A percentile compares a stretch with the other conserved stretches of the same genome.
Evolutionary conservation across 805 yeast genomes (phyloP).

Genomic region (Cyberlindnera mrakii): DNA sequence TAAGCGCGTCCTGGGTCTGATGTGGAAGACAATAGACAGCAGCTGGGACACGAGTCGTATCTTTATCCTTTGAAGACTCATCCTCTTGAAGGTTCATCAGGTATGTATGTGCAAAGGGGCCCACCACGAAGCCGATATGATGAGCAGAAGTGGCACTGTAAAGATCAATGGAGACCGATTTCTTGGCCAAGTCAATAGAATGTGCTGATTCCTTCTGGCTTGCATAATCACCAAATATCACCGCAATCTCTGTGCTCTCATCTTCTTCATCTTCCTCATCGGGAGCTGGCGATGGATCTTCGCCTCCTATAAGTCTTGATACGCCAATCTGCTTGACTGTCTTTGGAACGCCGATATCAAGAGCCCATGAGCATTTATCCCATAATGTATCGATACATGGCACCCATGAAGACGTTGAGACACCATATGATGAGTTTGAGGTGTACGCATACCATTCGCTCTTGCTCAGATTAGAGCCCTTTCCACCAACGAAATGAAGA

Average conservation of each 20-base stretch:
- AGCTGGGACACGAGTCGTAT: slow-evolving; percentile 42
- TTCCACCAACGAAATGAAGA: slow-evolving; percentile 63
- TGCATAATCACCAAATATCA: slow-evolving; percentile 65
- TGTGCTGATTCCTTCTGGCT: slow-evolving; percentile 69
- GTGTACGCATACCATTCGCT: slow-evolving; percentile 82
- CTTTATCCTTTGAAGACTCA: slow-evolving; percentile 29
- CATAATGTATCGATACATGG: slow-evolving; percentile 89
- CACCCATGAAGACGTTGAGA: slow-evolving; percentile 93
- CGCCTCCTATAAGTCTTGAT: slow-evolving; percentile 25
- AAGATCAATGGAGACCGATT: slow-evolving; percentile 64
- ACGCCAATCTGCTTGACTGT: slow-evolving; percentile 64
- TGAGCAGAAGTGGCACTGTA: slow-evolving; percentile 88
- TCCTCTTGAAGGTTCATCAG: slow-evolving; percentile 39
- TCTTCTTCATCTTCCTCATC: slow-evolving; percentile 27
- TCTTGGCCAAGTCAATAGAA: slow-evolving; percentile 67
- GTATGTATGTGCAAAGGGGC: slow-evolving; percentile 68
- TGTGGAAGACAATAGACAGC: slow-evolving; percentile 62
- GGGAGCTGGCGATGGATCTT: slow-evolving; percentile 5
- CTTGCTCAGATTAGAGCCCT: slow-evolving; percentile 33
- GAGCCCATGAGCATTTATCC: slow-evolving; percentile 88
- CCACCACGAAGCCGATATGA: slow-evolving; percentile 92
- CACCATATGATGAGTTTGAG: slow-evolving; percentile 66
- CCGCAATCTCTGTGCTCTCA: slow-evolving; percentile 44
- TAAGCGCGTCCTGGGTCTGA: slow-evolving; percentile 46
- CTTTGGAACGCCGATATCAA: slow-evolving; percentile 80